Evolutionary conservation across 352 stramenopile genomes (phyloP), one percentile per base, ranked within the genome.

Genomic region (Aphanomyces cochlioides): DNA sequence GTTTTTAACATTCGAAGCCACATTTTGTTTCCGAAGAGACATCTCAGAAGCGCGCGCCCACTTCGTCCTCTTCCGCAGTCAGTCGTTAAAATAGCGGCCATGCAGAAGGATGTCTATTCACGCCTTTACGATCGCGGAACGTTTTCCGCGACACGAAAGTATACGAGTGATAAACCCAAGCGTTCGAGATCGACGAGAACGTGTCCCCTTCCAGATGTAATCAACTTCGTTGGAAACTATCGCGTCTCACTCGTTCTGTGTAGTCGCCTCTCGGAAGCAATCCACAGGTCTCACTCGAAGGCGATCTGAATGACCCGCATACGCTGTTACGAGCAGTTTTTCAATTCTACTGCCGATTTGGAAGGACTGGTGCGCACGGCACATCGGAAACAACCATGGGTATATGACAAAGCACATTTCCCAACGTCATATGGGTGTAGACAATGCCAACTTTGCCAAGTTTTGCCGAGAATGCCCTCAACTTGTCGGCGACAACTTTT

Each of bases 381-480:
- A 72, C 74, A 13, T 81, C 78, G 40, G 84, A 91, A 69, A 89
- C 83, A 34, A 90, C 84, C 0, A 76, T 92, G 15, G 80, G 80
- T 90, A 75, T 39, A 73, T 59, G 13, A 12, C 7, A 47, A 45
- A n/a, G 66, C 3, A 66, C 40, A 3, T 69, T 19, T 17, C 66
- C 15, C 17, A 21, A 56, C 50, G 1, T 45, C 28, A 28, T 28
- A 28, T 28, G 28, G 7, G 48, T 17, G 28, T 69, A 87, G 88
- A 96, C 69, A 93, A 87, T 60, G 77, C 78, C 3, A 93, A 93
- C 69, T 96, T 92, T 57, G 84, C 85, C 70, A 93, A 93, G 73
- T 79, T 96, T 36, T 92, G 82, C 57, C 81, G 87, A 3, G 85
- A 92, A 45, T 92, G 79, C 57, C 88, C 87, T 0, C 78, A 79